phyloP scores from a whole-genome alignment of 441 rosid genomes.

The Breynia disticha region DNA sequence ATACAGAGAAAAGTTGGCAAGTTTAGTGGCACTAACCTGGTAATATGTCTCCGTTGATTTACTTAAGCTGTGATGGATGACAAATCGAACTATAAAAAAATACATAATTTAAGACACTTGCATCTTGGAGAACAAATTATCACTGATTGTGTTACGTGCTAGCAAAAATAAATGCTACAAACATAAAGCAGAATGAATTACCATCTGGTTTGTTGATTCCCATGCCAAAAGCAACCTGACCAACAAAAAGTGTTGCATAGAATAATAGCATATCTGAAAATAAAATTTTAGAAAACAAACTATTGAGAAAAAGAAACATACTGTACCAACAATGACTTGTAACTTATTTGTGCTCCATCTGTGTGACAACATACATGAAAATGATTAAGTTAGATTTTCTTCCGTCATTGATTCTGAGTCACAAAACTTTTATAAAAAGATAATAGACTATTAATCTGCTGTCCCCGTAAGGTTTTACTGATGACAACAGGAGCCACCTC shows the following conservation, averaged over 20 bases:
- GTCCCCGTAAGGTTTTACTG: not conserved
- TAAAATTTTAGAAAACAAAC: conserved; percentile 7
- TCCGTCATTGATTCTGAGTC: not conserved
- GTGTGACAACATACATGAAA: conserved; percentile 12
- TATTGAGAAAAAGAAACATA: conserved; percentile 30
- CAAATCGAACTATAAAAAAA: conserved; percentile 79
- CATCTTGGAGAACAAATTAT: not conserved
- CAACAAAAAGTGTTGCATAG: conserved; percentile 14
- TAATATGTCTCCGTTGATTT: conserved; percentile 99
- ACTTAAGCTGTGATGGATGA: conserved; percentile 98
- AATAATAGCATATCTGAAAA: conserved; percentile 6
- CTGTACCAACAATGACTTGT: conserved; percentile 97
- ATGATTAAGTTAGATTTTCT: not conserved
- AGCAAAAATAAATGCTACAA: conserved; percentile 3
- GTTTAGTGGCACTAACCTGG: conserved; percentile 45
- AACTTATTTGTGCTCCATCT: conserved; percentile 96
- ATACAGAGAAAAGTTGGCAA: conserved; percentile 16
- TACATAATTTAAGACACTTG: not conserved
- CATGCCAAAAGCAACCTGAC: conserved; percentile 99
- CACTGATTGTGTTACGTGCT: not conserved
- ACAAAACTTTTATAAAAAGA: not conserved
- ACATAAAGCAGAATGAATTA: conserved; percentile 12
- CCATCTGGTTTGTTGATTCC: conserved; percentile 99
- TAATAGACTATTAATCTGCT: not conserved
- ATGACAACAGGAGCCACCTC: too few relatives aligned